These are phyloP conservation scores for Aspergillus brunneoviolaceus DNA, from an alignment of 2,329 filamentous ascomycete species.

Conservation along the genomic window DNA sequence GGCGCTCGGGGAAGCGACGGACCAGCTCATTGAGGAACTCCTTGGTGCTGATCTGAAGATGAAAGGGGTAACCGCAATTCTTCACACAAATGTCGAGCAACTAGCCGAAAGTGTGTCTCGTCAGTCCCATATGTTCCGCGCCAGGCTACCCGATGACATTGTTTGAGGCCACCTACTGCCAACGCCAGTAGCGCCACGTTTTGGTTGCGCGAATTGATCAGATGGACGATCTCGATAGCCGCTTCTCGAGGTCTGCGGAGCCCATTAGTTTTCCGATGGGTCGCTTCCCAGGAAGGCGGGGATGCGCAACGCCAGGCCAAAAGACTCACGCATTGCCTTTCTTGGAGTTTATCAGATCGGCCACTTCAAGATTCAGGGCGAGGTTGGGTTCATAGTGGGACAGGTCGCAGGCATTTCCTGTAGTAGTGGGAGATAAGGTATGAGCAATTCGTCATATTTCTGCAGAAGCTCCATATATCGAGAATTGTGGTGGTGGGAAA, in stretches of 20 bases:
- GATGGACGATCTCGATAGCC: constrained; percentile 86
- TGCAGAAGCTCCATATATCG: background rate
- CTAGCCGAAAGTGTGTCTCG: constrained; percentile 33
- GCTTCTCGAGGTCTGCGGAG: constrained; percentile 75
- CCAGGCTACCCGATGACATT: constrained; percentile 15
- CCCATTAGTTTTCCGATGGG: background rate
- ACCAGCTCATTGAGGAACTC: constrained; percentile 99
- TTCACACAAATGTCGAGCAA: constrained; percentile 99
- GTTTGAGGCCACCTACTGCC: constrained; percentile 50
- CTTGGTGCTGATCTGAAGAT: constrained; percentile 97
- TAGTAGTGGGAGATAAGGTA: background rate
- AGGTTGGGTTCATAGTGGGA: constrained; percentile 98
- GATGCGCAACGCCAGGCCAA: background rate
- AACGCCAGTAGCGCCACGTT: constrained; percentile 91
- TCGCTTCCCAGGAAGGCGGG: background rate
- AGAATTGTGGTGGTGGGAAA: background rate
- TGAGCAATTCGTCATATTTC: background rate
- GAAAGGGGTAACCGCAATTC: constrained; percentile 98
- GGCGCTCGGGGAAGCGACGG: constrained; percentile 89
- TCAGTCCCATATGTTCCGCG: constrained; percentile 15
- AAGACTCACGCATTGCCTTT: constrained; percentile 75
- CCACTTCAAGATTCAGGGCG: constrained; percentile 91
- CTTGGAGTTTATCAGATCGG: constrained; percentile 95
- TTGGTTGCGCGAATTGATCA: constrained; percentile 94
- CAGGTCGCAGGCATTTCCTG: constrained; percentile 88